Evolutionary conservation across 2,329 filamentous ascomycete genomes (phyloP).

Genomic region (Sporothrix luriei): DNA sequence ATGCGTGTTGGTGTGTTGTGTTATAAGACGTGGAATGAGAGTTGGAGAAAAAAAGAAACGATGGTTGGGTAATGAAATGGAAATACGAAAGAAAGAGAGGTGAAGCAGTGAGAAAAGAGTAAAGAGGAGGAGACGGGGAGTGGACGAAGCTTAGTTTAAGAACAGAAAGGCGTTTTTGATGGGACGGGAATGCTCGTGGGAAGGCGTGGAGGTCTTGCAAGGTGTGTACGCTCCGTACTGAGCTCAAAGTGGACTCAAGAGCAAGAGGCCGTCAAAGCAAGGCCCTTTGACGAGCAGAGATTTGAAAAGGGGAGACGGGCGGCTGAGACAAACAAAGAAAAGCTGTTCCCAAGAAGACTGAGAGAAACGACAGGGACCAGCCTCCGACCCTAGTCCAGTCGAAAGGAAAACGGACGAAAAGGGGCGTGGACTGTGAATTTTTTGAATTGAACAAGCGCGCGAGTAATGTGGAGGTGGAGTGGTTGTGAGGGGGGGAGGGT

Average conservation of each 20-base stretch:
- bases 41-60: slow-evolving; percentile 7
- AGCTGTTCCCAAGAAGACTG: slow-evolving; percentile 18
- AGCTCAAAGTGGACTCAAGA: background rate
- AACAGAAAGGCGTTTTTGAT: slow-evolving; percentile 25
- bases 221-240: background rate
- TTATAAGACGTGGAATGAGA: background rate
- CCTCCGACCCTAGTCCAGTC: background rate
- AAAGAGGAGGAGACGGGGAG: slow-evolving; percentile 24
- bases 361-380: slow-evolving; percentile 12
- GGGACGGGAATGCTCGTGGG: slow-evolving; percentile 16
- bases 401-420: slow-evolving; percentile 13
- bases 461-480: slow-evolving; percentile 3
- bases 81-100: slow-evolving; percentile 3
- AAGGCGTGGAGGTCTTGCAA: slow-evolving; percentile 11
- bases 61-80: background rate
- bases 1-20: background rate
- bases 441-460: background rate
- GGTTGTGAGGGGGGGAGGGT: background rate
- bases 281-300: slow-evolving; percentile 3
- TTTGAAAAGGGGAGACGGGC: slow-evolving; percentile 17
- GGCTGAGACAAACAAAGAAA: slow-evolving; percentile 31
- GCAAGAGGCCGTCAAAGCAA: background rate
- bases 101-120: background rate
- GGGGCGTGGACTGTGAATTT: slow-evolving; percentile 8
- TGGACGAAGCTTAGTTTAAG: slow-evolving; percentile 33